These are phyloP conservation scores for Carex scoparia DNA, from an alignment of 176 grass and related monocot genomes.

Conservation along the genomic window DNA sequence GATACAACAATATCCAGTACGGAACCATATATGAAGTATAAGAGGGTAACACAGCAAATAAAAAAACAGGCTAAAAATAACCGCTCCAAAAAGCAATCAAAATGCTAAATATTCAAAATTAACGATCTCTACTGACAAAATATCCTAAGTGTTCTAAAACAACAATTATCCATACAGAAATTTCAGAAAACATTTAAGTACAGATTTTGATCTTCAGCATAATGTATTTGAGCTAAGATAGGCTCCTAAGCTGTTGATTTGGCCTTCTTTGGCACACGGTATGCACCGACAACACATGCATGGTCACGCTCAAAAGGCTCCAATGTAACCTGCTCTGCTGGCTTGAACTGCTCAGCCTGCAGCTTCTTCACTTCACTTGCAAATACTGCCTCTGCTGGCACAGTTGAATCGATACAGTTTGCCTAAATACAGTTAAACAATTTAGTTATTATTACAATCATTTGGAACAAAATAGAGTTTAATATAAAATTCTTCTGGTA, in stretches of 20 bases:
- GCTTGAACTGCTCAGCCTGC: conserved; percentile 85
- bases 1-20: too few species aligned
- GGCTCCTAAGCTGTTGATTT: conserved; percentile 29
- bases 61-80: neutral
- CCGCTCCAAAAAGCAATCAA: neutral
- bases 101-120: neutral
- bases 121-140: neutral
- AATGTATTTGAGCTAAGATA: neutral
- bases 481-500: neutral
- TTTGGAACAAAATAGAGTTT: neutral
- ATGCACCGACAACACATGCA: conserved; percentile 67
- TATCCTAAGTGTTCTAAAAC: conserved; percentile 4
- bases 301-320: conserved; percentile 78
- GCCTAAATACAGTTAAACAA: conserved; percentile 30
- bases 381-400: conserved; percentile 64
- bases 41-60: too few species aligned
- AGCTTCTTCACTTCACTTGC: conserved; percentile 80
- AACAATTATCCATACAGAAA: neutral
- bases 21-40: too few species aligned
- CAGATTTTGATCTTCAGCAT: neutral
- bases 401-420: conserved; percentile 77
- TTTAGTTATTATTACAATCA: neutral
- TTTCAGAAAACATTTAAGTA: neutral
- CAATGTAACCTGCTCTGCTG: conserved; percentile 66
- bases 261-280: conserved; percentile 75